Evolutionary conservation across 2,329 filamentous ascomycete genomes (phyloP).

Genomic region (Aspergillus thermomutatus): DNA sequence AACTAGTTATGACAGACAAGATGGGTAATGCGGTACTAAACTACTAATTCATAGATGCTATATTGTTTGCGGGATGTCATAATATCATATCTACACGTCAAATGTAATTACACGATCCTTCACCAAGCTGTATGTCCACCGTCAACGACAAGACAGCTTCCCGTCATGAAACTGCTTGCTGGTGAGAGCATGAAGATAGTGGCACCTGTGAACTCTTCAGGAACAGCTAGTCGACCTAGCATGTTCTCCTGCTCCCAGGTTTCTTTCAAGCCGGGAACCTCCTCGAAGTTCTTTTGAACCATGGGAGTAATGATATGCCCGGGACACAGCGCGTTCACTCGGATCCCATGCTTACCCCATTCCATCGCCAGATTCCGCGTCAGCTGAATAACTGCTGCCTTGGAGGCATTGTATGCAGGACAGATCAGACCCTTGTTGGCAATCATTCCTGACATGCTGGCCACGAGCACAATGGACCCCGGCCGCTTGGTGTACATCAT

Average conservation of each 20-base stretch:
- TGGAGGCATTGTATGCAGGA: neutral
- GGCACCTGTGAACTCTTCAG: conserved; percentile 1
- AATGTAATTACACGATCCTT: neutral
- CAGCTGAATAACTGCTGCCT: neutral
- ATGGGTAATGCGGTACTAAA: no score
- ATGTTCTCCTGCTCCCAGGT: conserved; percentile 5
- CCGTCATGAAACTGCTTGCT: conserved; percentile 5
- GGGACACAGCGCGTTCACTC: neutral
- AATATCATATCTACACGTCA: neutral
- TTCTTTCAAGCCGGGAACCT: conserved; percentile 2
- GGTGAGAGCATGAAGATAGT: neutral
- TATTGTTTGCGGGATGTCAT: neutral
- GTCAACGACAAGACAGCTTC: neutral
- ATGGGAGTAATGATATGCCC: neutral
- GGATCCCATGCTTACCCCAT: neutral
- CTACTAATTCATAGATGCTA: neutral
- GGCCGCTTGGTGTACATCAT: neutral
- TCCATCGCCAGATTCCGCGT: neutral
- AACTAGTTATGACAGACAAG: no score
- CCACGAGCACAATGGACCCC: neutral
- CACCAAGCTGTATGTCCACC: conserved; percentile 5
- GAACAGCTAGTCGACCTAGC: conserved; percentile 1
- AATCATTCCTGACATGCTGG: neutral
- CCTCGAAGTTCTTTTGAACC: neutral
- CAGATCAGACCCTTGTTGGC: neutral